Evolutionary conservation across 2,329 filamentous ascomycete genomes (phyloP), one percentile per base, ranked within the genome.

Genomic region (Sodiomyces alkalinus): DNA sequence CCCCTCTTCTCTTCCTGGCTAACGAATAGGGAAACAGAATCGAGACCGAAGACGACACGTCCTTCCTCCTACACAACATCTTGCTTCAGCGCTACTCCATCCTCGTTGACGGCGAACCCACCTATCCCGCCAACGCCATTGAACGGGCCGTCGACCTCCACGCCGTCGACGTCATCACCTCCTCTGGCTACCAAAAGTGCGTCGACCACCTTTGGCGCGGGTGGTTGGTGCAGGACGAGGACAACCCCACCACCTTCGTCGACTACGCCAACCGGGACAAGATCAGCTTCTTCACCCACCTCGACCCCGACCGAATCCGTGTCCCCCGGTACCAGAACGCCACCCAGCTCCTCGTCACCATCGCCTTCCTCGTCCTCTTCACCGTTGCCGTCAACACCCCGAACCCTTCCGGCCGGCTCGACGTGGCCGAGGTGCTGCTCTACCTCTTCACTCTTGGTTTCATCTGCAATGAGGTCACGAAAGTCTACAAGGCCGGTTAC

Each of bases 151-250:
- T 96, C 19, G 90, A 98, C 44, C 57, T 96, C 16, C 90, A 98
- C 48, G 83, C 87, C 1, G 62, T 96, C 25, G 66, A 70, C 10
- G 74, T 98, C 26, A 96, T 96, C 36, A 83, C 83, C 3, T 87
- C 80, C 1, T 85, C 82, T 0, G 87, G 90, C 16, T 98, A 96
- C 51, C 90, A 96, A 40, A 93, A 92, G 56, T 96, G 87, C 47
- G 83, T 96, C 44, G 72, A 67, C 36, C 83, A 92, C 46, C 73
- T 98, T 7, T 98, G 90, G 90, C 73, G 74, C 36, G 90, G 90
- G 14, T 98, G 90, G 90, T 62, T 96, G 7, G 75, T 93, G n/a
- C 90, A 98, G 49, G 83, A 94, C 40, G 85, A 94, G 42, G 67
- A 86, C 27, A 86, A 96, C 41, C 80, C 87, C 0, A 74, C 76